phyloP scores from a whole-genome alignment of 495 filamentous ascomycete species.

The Hypomontagnella submonticulosa region DNA sequence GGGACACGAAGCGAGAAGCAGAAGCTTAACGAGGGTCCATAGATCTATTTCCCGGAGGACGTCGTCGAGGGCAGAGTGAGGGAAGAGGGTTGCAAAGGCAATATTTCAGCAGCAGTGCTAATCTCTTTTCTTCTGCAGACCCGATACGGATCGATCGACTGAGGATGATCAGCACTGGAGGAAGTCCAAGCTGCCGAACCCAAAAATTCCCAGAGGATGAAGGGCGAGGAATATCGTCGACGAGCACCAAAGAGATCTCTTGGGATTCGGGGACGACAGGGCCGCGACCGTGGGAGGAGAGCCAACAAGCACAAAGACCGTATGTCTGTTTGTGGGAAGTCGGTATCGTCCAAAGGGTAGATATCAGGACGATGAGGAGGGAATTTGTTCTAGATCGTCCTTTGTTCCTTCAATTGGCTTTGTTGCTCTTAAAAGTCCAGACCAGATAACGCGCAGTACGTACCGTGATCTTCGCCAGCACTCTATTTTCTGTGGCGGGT shows the following conservation, averaged over 20 bases:
- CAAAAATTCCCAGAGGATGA: background rate
- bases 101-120: conserved; percentile 51
- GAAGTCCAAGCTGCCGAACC: conserved; percentile 3
- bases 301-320: conserved; percentile 30
- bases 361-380: conserved; percentile 21
- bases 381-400: conserved; percentile 13
- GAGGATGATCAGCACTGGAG: conserved; percentile 9
- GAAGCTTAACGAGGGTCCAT: conserved; percentile 28
- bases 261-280: background rate
- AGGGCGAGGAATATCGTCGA: background rate
- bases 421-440: conserved; percentile 29
- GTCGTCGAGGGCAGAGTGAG: conserved; percentile 25
- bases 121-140: conserved; percentile 28
- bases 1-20: conserved; percentile 26
- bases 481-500: conserved; percentile 10
- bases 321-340: conserved; percentile 20
- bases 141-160: conserved; percentile 20
- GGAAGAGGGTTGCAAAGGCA: conserved; percentile 44
- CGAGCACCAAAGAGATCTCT: conserved; percentile 8
- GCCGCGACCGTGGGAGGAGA: conserved; percentile 1
- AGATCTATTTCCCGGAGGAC: conserved; percentile 6
- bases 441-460: conserved; percentile 16
- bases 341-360: conserved; percentile 18
- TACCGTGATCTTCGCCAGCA: conserved; percentile 24
- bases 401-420: conserved; percentile 40